Evolutionary conservation across 116 monocot genomes (phyloP).

Genomic region (Phalaenopsis hybrid): DNA sequence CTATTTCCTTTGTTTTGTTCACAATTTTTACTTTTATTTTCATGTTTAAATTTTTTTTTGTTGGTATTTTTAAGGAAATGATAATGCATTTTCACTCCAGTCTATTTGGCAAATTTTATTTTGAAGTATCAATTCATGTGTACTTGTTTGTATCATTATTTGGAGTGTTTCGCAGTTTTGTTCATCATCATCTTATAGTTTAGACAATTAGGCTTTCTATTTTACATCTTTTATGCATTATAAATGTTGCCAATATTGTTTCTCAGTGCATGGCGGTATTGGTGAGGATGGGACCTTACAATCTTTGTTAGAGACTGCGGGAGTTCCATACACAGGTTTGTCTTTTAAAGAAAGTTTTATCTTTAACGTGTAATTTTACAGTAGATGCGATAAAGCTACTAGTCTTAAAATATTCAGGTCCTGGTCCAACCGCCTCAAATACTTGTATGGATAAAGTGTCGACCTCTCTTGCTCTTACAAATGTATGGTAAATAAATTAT

Average conservation of each 20-base stretch:
- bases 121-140: too few relatives aligned
- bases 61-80: too few relatives aligned
- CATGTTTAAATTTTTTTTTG: too few relatives aligned
- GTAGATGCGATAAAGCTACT: neutral
- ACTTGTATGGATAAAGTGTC: slow-evolving; percentile 85
- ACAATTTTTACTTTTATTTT: too few relatives aligned
- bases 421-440: slow-evolving; percentile 66
- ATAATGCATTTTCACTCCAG: too few relatives aligned
- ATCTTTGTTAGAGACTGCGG: slow-evolving; percentile 63
- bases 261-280: slow-evolving; percentile 88
- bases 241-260: neutral
- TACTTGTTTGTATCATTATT: neutral
- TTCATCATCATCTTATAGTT: neutral
- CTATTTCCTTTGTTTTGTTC: too few relatives aligned
- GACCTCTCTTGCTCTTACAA: slow-evolving; percentile 57
- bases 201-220: neutral
- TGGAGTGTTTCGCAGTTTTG: neutral
- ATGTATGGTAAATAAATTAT: slow-evolving; percentile 39
- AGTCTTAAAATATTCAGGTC: slow-evolving; percentile 43
- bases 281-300: slow-evolving; percentile 96
- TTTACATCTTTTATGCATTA: neutral
- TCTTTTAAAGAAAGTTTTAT: slow-evolving; percentile 7
- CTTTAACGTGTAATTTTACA: neutral
- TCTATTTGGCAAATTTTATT: too few relatives aligned
- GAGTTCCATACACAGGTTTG: slow-evolving; percentile 81